Evolutionary conservation across 2,329 filamentous ascomycete species (phyloP), one percentile per base, ranked within the genome.

Genomic region (Cladophialophora carrionii): DNA sequence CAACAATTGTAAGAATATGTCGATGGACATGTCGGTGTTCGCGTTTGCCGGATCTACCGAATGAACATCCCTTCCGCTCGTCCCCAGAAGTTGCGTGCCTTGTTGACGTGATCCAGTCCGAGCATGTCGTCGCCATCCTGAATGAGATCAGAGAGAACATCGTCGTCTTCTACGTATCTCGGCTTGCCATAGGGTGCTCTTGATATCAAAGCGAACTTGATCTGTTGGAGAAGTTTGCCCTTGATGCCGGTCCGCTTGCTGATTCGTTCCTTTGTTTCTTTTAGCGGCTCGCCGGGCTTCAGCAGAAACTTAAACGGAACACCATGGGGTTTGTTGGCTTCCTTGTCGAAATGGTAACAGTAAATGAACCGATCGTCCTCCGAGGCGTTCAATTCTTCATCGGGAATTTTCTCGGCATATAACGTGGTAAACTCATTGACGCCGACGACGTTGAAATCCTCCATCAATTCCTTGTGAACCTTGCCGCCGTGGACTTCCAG

Each of bases 191-290:
- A 96, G 58, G 87, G 84, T 71, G 79, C 72, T 75, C 90, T 83
- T 76, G 88, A 83, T 58, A 97, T 85, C 34, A 96, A 79, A 6
- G 92, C 90, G 81, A 99, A 97, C 78, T 96, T 97, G 78, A 99
- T 95, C 83, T 98, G 98, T 78, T 99, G 94, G 71, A 99, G 93
- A 70, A 92, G 92, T 83, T 99, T 99, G 77, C 95, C 96, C 79
- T 97, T 97, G 79, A 99, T 88, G 29, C 93, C 93, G 0, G 91
- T 96, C 65, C 94, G 85, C 77, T 93, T 94, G 72, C 95, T 93
- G 3, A 99, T 82, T n/a, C 95, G 88, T 79, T 96, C 92, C 81
- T 94, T 97, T 51, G 93, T 97, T 37, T 98, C 91, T 64, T 87
- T 88, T 78, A 99, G 98, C 46, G 84, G 83, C 77, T 99, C 95